Base-by-base conservation (phyloP, 1,284 basidiomycete genomes). In the Austroboletus olivaceoglutinosus region DNA sequence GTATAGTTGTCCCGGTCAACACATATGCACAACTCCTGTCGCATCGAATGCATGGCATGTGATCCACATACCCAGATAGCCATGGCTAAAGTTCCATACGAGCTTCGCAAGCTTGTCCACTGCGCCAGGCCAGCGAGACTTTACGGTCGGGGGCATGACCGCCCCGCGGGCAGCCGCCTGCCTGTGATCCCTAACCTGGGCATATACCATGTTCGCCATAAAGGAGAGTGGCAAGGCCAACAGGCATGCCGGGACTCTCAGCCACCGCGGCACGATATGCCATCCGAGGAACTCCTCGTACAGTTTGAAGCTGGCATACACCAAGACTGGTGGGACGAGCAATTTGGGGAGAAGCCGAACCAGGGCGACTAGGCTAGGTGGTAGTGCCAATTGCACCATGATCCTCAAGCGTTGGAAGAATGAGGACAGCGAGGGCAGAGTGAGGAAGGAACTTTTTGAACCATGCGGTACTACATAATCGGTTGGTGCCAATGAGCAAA, bases 151-250 rank as follows among this genome's bases (percentile, higher is more conserved):
- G 0, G 67, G 57, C 2, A 69, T 48, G 6, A 67, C 59, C 9
- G 75, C 73, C 6, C 72, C 73, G 6, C 49, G 54, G 13, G 58
- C 55, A 5, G 64, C 59, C 5, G 73, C 72, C 27, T 61, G 56
- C 15, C 61, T 57, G n/a, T 52, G 52, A 10, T 70, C 48, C 18
- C 47, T 54, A 18, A 62, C 53, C 2, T 66, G 57, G n/a, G 46
- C 38, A 37, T 58, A 67, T 3, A 56, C 21, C 1, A 72, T 40
- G 13, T 55, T 56, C 3, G 60, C 34, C 1, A 55, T 54, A 7
- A 70, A 48, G 0, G 56, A 48, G 6, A 51, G 31, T 18, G 73
- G 72, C 6, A 70, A 46, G 13, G 60, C 64, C n/a, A 67, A 45
- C 11, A 68, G 18, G 43, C 59, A 70, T 0, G 56, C 50, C 4